These are phyloP conservation scores for Trichosanthes cucumerina DNA, from an alignment of 306 rosid species.

Conservation along the genomic window DNA sequence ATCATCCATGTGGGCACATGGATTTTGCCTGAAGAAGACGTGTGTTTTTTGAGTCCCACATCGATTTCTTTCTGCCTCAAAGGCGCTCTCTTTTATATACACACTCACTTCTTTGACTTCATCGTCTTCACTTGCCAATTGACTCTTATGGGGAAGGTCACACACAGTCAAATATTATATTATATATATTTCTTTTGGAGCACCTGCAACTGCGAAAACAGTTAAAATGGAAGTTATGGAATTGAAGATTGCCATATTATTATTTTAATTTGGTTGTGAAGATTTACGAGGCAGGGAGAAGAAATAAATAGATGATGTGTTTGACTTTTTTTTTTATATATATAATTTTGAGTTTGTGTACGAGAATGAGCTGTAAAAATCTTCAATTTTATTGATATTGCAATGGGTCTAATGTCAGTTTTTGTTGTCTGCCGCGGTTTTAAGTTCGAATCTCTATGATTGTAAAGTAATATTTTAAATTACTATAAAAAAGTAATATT, in stretches of 20 bases:
- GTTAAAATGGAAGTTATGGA: neutral
- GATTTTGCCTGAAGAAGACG: constrained; percentile 86
- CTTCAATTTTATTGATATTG: neutral
- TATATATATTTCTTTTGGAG: neutral
- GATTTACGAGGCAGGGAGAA: no score
- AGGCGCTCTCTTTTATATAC: neutral
- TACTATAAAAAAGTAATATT: no score
- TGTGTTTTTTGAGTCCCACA: constrained; percentile 57
- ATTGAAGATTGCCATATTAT: neutral
- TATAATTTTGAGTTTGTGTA: neutral
- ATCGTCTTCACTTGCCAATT: neutral
- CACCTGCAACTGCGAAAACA: neutral
- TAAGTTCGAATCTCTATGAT: no score
- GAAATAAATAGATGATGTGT: no score
- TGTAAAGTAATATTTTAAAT: no score
- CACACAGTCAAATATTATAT: neutral
- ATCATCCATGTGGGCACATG: constrained; percentile 95
- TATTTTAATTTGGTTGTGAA: neutral
- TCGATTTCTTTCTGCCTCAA: constrained; percentile 2
- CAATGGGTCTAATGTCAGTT: no score
- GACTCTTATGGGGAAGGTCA: neutral
- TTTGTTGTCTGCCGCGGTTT: no score
- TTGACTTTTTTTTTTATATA: no score
- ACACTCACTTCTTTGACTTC: neutral
- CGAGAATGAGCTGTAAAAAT: neutral